These are phyloP conservation scores for Leccinum uliginosum DNA, from an alignment of 768 basidiomycete species.

Conservation along the genomic window DNA sequence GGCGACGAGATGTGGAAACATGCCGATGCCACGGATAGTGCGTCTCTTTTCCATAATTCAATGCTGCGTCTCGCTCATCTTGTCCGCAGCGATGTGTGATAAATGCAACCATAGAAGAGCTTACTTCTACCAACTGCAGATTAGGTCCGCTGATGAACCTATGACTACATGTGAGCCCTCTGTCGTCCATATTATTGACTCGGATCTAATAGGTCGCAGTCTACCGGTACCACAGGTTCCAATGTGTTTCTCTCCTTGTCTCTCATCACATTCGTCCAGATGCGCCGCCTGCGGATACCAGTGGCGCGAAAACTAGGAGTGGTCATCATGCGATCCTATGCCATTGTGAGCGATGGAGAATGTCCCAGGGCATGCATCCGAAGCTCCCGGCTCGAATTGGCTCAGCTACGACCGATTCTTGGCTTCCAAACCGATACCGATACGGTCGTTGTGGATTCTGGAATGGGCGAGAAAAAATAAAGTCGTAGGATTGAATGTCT, in stretches of 20 bases:
- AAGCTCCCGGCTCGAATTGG: too few species aligned
- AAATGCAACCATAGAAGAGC: conserved; percentile 86
- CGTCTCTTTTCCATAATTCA: conserved; percentile 7
- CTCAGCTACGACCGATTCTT: too few species aligned
- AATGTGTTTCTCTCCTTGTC: not conserved
- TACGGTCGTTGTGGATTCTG: too few species aligned
- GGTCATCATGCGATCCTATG: not conserved
- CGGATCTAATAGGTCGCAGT: conserved; percentile 34
- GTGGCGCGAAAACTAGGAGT: conserved; percentile 61
- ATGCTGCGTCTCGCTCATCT: not conserved
- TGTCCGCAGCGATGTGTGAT: conserved; percentile 45
- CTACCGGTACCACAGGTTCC: conserved; percentile 45
- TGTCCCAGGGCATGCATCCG: too few species aligned
- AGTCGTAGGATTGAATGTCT: too few species aligned
- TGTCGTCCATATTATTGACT: not conserved
- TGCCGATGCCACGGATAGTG: conserved; percentile 83
- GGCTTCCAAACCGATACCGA: too few species aligned
- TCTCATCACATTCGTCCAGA: conserved; percentile 29
- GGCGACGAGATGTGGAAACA: conserved; percentile 93
- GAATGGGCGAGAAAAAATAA: too few species aligned
- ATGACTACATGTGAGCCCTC: conserved; percentile 53
- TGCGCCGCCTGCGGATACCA: conserved; percentile 61
- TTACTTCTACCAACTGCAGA: conserved; percentile 96
- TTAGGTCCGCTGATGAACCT: conserved; percentile 88
- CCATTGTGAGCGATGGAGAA: too few species aligned